Evolutionary conservation across 208 protist genomes (phyloP).

Genomic region (Leptomonas seymouri): DNA sequence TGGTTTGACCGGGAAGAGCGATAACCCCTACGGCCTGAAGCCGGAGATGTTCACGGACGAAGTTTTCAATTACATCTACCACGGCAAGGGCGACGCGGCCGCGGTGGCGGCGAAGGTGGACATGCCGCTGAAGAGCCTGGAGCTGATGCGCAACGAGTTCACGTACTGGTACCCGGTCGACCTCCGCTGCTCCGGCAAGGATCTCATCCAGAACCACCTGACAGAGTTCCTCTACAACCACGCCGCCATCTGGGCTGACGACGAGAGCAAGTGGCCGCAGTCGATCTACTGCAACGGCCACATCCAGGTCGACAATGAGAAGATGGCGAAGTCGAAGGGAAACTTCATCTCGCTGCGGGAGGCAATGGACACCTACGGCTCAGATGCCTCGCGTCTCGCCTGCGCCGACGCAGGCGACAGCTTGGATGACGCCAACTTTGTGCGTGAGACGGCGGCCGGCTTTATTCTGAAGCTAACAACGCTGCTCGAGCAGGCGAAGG

Average conservation of each 20-base stretch:
- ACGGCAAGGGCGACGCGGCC: conserved; percentile 69
- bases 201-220: conserved; percentile 99
- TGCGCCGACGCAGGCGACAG: conserved; percentile 99
- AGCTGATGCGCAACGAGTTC: conserved; percentile 97
- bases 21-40: conserved; percentile 85
- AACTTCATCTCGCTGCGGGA: conserved; percentile 99
- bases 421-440: conserved; percentile 99
- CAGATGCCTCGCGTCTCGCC: conserved; percentile 95
- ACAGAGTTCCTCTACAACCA: conserved; percentile 99
- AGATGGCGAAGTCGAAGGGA: conserved; percentile 99
- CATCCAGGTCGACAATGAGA: conserved; percentile 98
- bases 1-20: conserved; percentile 41
- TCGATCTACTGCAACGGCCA: conserved; percentile 99
- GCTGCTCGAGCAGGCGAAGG: conserved; percentile 94
- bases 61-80: conserved; percentile 96
- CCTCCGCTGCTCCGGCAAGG: conserved; percentile 99
- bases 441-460: conserved; percentile 91
- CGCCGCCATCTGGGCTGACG: conserved; percentile 96
- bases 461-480: conserved; percentile 97
- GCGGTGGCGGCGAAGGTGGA: conserved; percentile 47
- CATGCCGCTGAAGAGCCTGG: conserved; percentile 69
- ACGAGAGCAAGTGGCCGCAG: conserved; percentile 83
- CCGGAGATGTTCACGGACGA: conserved; percentile 95
- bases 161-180: conserved; percentile 99
- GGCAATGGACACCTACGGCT: conserved; percentile 82